Percentiles rank a stretch among this genome's conserved stretches.
Evolutionary conservation across 2,329 filamentous ascomycete genomes (phyloP).

Genomic region (Stagonosporopsis cucurbitacearum): DNA sequence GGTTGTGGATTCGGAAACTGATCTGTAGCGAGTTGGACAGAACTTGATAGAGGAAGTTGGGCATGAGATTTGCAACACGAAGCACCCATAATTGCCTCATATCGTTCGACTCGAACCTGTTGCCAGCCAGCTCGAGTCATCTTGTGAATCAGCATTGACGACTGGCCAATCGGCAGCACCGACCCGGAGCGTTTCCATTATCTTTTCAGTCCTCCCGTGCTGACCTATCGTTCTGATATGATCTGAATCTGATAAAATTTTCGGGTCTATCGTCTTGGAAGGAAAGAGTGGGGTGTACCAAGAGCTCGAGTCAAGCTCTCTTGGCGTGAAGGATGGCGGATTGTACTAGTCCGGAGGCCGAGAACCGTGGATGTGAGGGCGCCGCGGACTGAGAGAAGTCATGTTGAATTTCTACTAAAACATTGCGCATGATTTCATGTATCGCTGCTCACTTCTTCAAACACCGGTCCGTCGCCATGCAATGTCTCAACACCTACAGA

Average conservation of each 20-base stretch:
- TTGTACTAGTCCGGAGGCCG: background rate
- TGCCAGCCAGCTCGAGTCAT: background rate
- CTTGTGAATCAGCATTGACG: background rate
- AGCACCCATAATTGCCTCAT: background rate
- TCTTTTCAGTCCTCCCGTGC: background rate
- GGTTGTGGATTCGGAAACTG: background rate
- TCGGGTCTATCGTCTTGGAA: background rate
- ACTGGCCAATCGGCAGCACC: background rate
- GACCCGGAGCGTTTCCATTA: background rate
- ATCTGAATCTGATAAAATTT: constrained; percentile 2
- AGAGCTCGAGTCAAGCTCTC: background rate
- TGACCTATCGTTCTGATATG: background rate
- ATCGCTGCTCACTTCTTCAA: constrained; percentile 1
- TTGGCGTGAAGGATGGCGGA: background rate
- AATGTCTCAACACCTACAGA: constrained; percentile 3
- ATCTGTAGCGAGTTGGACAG: background rate
- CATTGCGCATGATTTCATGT: background rate
- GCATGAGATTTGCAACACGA: background rate
- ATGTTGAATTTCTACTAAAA: constrained; percentile 14
- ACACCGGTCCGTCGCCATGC: background rate
- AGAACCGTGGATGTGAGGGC: background rate
- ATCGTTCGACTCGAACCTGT: background rate
- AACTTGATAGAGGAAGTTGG: background rate
- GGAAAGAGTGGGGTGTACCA: background rate
- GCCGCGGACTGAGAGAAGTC: background rate